Evolutionary conservation across 305 asterid species (phyloP).

Genomic region (Nicotiana rustica): DNA sequence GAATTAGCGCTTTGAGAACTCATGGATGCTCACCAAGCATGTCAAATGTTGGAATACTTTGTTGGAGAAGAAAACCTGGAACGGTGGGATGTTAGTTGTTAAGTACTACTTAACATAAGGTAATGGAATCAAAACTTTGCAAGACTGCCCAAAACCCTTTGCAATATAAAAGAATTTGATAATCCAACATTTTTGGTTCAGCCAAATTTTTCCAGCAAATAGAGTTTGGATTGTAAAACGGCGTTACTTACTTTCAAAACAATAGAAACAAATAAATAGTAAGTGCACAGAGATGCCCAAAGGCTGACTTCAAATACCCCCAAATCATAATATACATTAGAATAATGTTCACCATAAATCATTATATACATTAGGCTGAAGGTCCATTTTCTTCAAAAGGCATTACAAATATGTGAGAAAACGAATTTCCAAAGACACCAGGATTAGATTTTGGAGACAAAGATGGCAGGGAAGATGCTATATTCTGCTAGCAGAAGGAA

Average conservation of each 20-base stretch:
- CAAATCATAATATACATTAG: background rate
- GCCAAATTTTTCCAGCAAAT: background rate
- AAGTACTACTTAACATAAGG: background rate
- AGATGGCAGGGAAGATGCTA: background rate
- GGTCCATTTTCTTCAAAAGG: background rate
- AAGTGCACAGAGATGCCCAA: background rate
- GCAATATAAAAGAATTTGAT: background rate
- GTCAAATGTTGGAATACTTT: slow-evolving; percentile 10
- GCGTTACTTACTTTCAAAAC: background rate
- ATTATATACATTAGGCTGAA: background rate
- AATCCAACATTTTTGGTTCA: slow-evolving; percentile 20
- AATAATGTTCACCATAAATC: too few relatives aligned
- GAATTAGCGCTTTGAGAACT: background rate
- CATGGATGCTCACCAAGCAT: slow-evolving; percentile 23
- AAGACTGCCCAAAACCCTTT: slow-evolving; percentile 14
- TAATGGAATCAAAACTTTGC: background rate
- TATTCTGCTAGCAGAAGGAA: background rate
- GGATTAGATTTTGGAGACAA: background rate
- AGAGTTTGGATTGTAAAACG: background rate
- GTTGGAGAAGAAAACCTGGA: slow-evolving; percentile 20
- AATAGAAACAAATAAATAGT: background rate
- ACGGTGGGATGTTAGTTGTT: background rate
- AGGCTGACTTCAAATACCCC: background rate
- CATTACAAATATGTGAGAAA: background rate
- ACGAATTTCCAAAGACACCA: background rate